Evolutionary conservation across 352 stramenopile genomes (phyloP).

Genomic region (Thalassiosira exigua): DNA sequence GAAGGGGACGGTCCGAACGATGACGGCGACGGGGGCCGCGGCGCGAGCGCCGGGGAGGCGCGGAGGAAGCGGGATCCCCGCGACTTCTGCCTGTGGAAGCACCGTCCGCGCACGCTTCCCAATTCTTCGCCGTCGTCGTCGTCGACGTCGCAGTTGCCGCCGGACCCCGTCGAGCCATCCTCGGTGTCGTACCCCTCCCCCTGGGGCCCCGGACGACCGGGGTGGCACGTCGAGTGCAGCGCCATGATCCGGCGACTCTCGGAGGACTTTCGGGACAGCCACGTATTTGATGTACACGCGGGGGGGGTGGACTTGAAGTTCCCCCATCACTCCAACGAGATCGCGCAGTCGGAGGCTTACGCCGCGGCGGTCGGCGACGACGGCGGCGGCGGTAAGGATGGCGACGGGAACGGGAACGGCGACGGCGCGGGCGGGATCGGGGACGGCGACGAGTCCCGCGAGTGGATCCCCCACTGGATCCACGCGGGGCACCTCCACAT

Average conservation of each 20-base stretch:
- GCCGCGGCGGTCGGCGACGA: neutral
- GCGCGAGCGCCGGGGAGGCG: conserved; percentile 2
- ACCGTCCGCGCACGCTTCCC: conserved; percentile 23
- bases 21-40: conserved; percentile 86
- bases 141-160: neutral
- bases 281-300: conserved; percentile 81
- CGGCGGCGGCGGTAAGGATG: neutral
- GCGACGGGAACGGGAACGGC: neutral
- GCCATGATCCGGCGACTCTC: conserved; percentile 89
- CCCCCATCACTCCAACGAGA: conserved; percentile 99
- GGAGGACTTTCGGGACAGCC: conserved; percentile 57
- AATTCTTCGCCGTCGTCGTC: neutral
- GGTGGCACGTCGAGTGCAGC: conserved; percentile 99
- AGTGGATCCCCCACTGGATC: conserved; percentile 98
- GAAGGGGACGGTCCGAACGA: conserved; percentile 54
- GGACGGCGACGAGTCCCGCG: conserved; percentile 9
- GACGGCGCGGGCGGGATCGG: neutral
- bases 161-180: conserved; percentile 55
- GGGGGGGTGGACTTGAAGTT: conserved; percentile 97
- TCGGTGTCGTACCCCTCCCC: conserved; percentile 93
- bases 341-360: conserved; percentile 92
- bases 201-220: conserved; percentile 88
- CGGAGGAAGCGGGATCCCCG: conserved; percentile 87
- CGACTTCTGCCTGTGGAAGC: conserved; percentile 98
- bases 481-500: conserved; percentile 98